phyloP scores from a whole-genome alignment of 208 protist species.

The Herpetomonas muscarum region DNA sequence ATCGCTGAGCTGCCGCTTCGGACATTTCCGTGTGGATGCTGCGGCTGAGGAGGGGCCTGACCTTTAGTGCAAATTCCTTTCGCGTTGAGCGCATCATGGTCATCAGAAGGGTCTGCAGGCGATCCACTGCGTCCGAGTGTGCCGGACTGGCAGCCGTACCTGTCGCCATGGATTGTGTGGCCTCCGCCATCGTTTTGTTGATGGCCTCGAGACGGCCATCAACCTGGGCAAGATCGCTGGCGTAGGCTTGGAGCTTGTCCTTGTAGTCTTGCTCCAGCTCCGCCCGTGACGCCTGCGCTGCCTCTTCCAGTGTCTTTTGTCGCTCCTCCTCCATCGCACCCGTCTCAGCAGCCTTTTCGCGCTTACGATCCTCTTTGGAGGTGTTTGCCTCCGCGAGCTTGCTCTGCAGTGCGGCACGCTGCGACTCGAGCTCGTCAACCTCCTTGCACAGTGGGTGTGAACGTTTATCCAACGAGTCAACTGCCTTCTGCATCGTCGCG shows the following conservation, averaged over 20 bases:
- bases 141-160: slow-evolving; percentile 1
- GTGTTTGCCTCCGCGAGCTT: slow-evolving; percentile 14
- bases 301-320: not conserved
- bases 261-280: slow-evolving; percentile 5
- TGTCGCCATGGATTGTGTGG: slow-evolving; percentile 20
- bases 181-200: too few species aligned
- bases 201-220: too few species aligned
- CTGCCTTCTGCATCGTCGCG: slow-evolving; percentile 1
- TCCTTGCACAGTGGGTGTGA: slow-evolving; percentile 32
- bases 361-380: slow-evolving; percentile 6
- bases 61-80: slow-evolving; percentile 22
- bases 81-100: slow-evolving; percentile 25
- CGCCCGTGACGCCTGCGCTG: not conserved
- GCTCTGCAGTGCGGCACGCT: slow-evolving; percentile 12
- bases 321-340: not conserved
- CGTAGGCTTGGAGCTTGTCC: too few species aligned
- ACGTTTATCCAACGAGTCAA: slow-evolving; percentile 20
- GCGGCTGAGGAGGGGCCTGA: slow-evolving; percentile 33
- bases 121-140: slow-evolving; percentile 15
- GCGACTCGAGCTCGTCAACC: slow-evolving; percentile 13
- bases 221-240: too few species aligned
- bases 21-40: slow-evolving; percentile 32
- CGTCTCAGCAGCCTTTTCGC: slow-evolving; percentile 6
- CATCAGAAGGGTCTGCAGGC: slow-evolving; percentile 23
- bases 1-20: slow-evolving; percentile 28